Evolutionary conservation across 2,329 filamentous ascomycete genomes (phyloP).

Genomic region (Penicillium capsulatum): DNA sequence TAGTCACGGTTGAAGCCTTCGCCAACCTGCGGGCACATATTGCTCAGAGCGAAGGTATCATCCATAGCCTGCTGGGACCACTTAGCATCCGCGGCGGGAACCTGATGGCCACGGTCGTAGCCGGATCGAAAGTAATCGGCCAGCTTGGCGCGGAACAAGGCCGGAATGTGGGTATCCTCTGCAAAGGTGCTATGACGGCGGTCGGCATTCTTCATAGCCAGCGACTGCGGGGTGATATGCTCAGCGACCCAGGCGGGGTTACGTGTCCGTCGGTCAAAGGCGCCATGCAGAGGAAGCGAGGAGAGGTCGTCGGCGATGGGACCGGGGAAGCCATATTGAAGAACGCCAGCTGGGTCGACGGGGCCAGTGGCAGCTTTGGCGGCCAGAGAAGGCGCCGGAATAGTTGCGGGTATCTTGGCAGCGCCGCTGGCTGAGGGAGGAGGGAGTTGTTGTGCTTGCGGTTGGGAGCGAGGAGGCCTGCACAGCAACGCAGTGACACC

Average conservation of each 20-base stretch:
- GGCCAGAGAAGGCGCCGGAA: conserved; percentile 22
- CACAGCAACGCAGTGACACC: conserved; percentile 66
- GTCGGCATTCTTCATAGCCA: conserved; percentile 70
- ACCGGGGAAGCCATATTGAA: conserved; percentile 88
- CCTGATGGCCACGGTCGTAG: conserved; percentile 95
- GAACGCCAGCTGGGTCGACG: conserved; percentile 71
- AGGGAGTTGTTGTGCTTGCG: conserved; percentile 27
- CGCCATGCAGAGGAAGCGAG: conserved; percentile 72
- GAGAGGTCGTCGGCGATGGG: conserved; percentile 78
- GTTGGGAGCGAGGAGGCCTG: conserved; percentile 32
- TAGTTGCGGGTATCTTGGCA: conserved; percentile 30
- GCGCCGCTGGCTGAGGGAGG: conserved; percentile 25
- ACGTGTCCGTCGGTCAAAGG: conserved; percentile 82
- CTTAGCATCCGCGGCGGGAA: conserved; percentile 91
- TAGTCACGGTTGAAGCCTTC: conserved; percentile 99
- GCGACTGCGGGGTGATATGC: conserved; percentile 87
- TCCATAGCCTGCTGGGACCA: conserved; percentile 95
- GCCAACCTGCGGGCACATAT: conserved; percentile 98
- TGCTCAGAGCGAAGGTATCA: conserved; percentile 85
- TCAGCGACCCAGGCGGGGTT: conserved; percentile 95
- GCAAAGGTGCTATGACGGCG: conserved; percentile 77
- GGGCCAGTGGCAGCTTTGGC: conserved; percentile 34
- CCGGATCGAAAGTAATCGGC: conserved; percentile 93
- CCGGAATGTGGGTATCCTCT: conserved; percentile 75
- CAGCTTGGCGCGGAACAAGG: conserved; percentile 81